Percentiles rank a stretch among this genome's conserved stretches.
phyloP scores from a whole-genome alignment of 139 green algal genomes.

The Haematococcus sp. region DNA sequence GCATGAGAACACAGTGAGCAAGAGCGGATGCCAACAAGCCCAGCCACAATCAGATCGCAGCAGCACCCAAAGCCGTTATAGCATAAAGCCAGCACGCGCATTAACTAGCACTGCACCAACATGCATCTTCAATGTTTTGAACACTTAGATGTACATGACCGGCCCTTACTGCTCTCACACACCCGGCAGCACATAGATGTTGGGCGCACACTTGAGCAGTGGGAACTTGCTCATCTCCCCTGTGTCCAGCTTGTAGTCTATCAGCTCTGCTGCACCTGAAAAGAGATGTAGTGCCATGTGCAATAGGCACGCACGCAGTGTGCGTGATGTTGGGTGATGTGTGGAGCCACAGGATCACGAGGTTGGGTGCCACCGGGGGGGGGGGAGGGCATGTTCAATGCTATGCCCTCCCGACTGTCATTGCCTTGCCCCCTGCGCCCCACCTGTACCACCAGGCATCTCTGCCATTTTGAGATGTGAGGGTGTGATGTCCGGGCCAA shows the following conservation, averaged over 20 bases:
- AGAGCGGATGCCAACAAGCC: too few relatives aligned
- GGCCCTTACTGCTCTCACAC: too few relatives aligned
- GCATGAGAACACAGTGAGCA: too few relatives aligned
- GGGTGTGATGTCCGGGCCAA: constrained; percentile 61
- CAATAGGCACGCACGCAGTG: too few relatives aligned
- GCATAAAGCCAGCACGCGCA: background rate
- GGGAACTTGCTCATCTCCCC: constrained; percentile 65
- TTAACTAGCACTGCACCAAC: background rate
- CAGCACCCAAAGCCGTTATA: too few relatives aligned
- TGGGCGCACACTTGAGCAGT: constrained; percentile 65
- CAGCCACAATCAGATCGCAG: too few relatives aligned
- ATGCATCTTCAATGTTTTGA: background rate
- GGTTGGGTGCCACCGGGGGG: constrained; percentile 13
- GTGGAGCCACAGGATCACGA: too few relatives aligned
- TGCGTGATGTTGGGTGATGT: too few relatives aligned
- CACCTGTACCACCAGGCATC: constrained; percentile 14
- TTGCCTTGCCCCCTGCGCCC: too few relatives aligned
- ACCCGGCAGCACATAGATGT: constrained; percentile 82
- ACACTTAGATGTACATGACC: too few relatives aligned
- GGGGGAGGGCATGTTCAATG: background rate
- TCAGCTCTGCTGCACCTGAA: constrained; percentile 19
- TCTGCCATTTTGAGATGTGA: constrained; percentile 88
- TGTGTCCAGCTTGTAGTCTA: constrained; percentile 43
- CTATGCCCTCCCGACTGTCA: too few relatives aligned
- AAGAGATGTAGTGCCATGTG: too few relatives aligned